Base-by-base conservation (phyloP, 1,139 yeast species). In the Kurtzmaniella quercitrusa region DNA sequence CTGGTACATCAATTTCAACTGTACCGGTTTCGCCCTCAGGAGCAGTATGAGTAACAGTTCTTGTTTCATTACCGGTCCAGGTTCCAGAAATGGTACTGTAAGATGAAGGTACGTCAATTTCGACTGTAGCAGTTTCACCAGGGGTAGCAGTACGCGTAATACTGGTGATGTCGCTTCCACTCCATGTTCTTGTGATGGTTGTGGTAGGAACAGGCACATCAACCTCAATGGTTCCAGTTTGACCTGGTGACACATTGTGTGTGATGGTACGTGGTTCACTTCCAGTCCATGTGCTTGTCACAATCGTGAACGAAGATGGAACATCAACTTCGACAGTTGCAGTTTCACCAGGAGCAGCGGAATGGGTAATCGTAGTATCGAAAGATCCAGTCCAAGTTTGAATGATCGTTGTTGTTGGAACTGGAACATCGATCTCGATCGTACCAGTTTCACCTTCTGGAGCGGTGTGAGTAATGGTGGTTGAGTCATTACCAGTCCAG, bases 381-480 rank as follows among this genome's bases (percentile, higher is more conserved):
- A 17, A 8, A 34, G 23, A 14, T 5, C 18, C 43, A 16, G 37
- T 28, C 45, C 44, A 42, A 9, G 48, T 34, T 6, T 38, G 12
- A 30, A 44, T 42, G 18, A 18, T 9, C 11, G 47, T 51, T 5
- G 41, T 40, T 8, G 53, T 48, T 18, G 47, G 45, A 28, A 34
- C 42, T 22, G 59, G 56, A 21, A 46, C 48, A 9, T 51, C 50
- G 17, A 49, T 45, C 37, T 47, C 41, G 12, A 49, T 50, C 1
- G 57, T 55, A n/a, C 44, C 48, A 3, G 58, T 55, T 8, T 46
- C 51, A 12, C 47, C 45, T 12, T 33, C 16, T 14, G 43, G 20
- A 35, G 42, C 45, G 15, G 39, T 23, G 4, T 23, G 37, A 6
- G 41, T 38, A 18, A 38, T 41, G 19, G 45, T 42, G 18, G 44